Evolutionary conservation across 179 eudicot species (phyloP), one percentile per base, ranked within the genome.

Genomic region (Heliamphora pulchella): DNA sequence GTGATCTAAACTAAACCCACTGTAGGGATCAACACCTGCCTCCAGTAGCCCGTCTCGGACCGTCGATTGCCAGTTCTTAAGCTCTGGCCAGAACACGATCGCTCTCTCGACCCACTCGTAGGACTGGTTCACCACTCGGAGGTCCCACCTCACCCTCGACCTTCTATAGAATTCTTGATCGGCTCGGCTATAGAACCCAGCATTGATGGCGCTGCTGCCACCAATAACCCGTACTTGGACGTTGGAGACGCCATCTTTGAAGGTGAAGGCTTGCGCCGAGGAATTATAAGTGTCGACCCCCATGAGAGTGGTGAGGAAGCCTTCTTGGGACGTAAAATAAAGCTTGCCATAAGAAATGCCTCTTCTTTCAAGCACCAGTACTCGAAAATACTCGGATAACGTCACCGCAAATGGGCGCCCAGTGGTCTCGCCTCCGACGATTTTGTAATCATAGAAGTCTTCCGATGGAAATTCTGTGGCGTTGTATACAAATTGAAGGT

Each of bases 171-270:
- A 95, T 0, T 90, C 92, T 8, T 44, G 83, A 69, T 94, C 96
- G 5, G 97, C 98, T n/a, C 99, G 80, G 76, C 91, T 89, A 82
- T 96, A 95, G 75, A 96, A 94, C 8, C 98, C 97, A 0, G 99
- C 99, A 53, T 96, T 96, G 50, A 96, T 91, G 8, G 91, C 92
- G 72, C 98, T 94, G 83, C 99, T 94, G 17, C 99, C 99, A 3
- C 99, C 99, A n/a, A 96, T 96, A 79, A 96, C 89, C 1, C 98
- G 85, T 7, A 98, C 99, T n/a, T 98, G 86, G 71, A 93, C 91
- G 53, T 94, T 94, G 8, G 93, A 94, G 15, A 96, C 99, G 1
- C 98, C 97, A 15, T 96, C 99, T 72, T 92, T 97, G 5, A 98
- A 96, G 39, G 87, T 90, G 83, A 96, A 96, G 3, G 91, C 86